Conservation (phyloP, 179 eudicot species). For the Carnegiea gigantea region DNA sequence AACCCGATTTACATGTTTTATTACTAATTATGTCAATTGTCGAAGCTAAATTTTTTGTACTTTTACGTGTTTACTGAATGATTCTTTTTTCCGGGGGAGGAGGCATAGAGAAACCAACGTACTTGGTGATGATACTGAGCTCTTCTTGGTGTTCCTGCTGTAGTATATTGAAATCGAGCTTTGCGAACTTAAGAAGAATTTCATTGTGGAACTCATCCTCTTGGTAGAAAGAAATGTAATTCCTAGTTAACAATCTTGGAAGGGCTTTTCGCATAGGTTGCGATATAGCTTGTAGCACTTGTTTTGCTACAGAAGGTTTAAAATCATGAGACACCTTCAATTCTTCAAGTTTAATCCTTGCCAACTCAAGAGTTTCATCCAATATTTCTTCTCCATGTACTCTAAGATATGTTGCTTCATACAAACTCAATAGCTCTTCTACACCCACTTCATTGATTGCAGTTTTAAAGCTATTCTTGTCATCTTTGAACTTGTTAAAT, state of each 20-base stretch:
- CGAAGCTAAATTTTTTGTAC: too few species aligned
- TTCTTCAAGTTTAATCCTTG: background rate
- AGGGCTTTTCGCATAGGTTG: constrained; percentile 25
- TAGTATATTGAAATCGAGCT: constrained; percentile 36
- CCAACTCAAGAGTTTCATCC: constrained; percentile 2
- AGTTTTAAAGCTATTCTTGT: constrained; percentile 24
- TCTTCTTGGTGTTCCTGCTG: constrained; percentile 21
- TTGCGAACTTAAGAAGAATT: constrained; percentile 32
- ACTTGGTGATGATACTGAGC: constrained; percentile 32
- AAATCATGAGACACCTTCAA: background rate
- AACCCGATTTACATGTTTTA: too few species aligned
- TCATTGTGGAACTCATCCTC: constrained; percentile 20
- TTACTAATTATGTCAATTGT: too few species aligned
- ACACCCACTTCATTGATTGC: background rate
- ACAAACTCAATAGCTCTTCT: constrained; percentile 28
- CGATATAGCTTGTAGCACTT: constrained; percentile 15
- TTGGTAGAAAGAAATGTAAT: constrained; percentile 28
- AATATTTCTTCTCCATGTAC: constrained; percentile 12
- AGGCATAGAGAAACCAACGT: background rate
- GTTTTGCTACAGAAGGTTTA: constrained; percentile 6
- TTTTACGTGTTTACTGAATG: too few species aligned
- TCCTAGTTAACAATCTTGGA: constrained; percentile 24
- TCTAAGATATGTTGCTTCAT: constrained; percentile 30
- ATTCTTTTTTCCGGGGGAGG: too few species aligned
- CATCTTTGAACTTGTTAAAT: constrained; percentile 32